phyloP scores from a whole-genome alignment of 1,284 basidiomycete species.

The Apiotrichum sp. region DNA sequence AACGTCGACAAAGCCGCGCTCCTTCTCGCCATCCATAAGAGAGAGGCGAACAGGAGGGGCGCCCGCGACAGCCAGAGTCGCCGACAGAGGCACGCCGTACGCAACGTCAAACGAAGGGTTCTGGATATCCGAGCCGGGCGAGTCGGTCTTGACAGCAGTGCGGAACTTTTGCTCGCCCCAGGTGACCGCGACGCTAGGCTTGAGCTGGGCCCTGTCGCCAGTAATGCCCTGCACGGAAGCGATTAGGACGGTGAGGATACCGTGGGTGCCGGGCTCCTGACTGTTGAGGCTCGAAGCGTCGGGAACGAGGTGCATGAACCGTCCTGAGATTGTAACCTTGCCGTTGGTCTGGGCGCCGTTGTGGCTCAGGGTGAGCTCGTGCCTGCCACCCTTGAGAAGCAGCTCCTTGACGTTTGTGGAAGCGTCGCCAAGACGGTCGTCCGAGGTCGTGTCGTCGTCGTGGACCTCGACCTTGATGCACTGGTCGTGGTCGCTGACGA shows the following conservation, averaged over 20 bases:
- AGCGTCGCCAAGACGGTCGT: conserved; percentile 7
- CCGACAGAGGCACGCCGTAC: conserved; percentile 5
- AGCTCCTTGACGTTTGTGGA: conserved; percentile 5
- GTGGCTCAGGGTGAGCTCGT: conserved; percentile 3
- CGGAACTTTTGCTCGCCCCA: conserved; percentile 12
- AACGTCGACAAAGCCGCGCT: conserved; percentile 6
- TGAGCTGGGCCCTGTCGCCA: conserved; percentile 8
- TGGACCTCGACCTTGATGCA: conserved; percentile 1
- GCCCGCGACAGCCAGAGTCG: conserved; percentile 1
- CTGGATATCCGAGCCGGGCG: conserved; percentile 12
- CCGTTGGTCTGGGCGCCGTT: conserved; percentile 1
- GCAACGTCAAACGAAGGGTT: conserved; percentile 11
- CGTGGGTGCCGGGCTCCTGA: conserved; percentile 10
- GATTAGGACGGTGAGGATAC: conserved; percentile 10
- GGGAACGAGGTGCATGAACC: conserved; percentile 10
- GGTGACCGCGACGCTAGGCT: conserved; percentile 12
- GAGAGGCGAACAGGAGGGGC: conserved; percentile 4
- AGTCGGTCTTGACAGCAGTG: conserved; percentile 10
- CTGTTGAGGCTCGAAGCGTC: conserved; percentile 4
- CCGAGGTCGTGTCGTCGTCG: conserved; percentile 7
- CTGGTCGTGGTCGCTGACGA: conserved; percentile 11
- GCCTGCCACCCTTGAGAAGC: conserved; percentile 1
- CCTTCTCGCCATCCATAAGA: conserved; percentile 12
- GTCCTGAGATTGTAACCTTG: conserved; percentile 2
- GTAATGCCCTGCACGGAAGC: conserved; percentile 2